A percentile compares a stretch with the other conserved stretches of the same genome.
Evolutionary conservation across 805 yeast species (phyloP).

Genomic region (Saccharomyces mikatae): DNA sequence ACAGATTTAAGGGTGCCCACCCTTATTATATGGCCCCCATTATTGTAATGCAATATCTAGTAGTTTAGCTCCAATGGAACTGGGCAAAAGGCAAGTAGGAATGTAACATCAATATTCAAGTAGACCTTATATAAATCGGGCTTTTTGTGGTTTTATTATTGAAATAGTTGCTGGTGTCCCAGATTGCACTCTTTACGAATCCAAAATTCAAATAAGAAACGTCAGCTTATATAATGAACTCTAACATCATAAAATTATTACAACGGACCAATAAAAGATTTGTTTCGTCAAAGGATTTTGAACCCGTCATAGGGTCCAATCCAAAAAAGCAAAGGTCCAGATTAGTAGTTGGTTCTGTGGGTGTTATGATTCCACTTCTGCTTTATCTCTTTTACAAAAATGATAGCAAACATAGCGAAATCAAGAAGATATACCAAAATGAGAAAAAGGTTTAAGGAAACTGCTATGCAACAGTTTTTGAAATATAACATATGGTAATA

Average conservation of each 20-base stretch:
- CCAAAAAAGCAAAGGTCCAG: background rate
- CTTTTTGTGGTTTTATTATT: too few relatives aligned
- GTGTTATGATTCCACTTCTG: background rate
- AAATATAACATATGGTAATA: background rate
- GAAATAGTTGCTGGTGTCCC: too few relatives aligned
- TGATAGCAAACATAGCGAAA: slow-evolving; percentile 5
- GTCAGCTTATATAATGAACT: background rate
- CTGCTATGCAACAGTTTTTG: too few relatives aligned
- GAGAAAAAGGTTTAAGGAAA: slow-evolving; percentile 9
- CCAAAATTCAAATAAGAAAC: background rate
- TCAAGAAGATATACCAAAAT: slow-evolving; percentile 13
- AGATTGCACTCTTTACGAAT: background rate
- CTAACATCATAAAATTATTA: background rate
- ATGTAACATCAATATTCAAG: too few relatives aligned
- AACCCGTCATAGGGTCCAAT: background rate
- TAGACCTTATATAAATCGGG: too few relatives aligned
- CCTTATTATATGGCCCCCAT: background rate
- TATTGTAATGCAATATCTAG: background rate
- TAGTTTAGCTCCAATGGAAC: background rate
- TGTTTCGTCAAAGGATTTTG: background rate
- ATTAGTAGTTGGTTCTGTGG: background rate
- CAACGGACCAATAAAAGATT: background rate
- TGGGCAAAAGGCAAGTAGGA: background rate
- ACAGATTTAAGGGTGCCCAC: background rate
- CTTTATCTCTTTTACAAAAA: background rate